Base-by-base conservation (phyloP, 371 early-diverging fungal genomes). In the Parasitella parasitica region DNA sequence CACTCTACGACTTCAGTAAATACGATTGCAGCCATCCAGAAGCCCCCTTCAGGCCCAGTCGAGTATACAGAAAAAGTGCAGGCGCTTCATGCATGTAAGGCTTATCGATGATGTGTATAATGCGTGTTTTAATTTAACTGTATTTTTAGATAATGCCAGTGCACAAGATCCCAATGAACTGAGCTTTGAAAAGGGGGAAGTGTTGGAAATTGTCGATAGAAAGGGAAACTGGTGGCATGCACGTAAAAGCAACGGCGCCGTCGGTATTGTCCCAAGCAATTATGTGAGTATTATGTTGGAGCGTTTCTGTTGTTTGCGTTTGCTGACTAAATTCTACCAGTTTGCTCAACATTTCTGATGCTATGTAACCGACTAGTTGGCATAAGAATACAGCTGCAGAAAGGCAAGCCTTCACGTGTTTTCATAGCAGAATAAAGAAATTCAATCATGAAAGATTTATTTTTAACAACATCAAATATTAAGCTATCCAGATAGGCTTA, bases 211-310 rank as follows among this genome's bases (percentile, higher is more conserved):
- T 59, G 75, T 90, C 12, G 93, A 94, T 68, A 88, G 83, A 73
- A 87, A 88, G 74, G 95, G 95, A 61, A 92, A 93, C 66, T 95
- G 95, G 95, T 95, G 95, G 95, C 90, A 93, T 72, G 95, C 90
- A 48, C 85, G 86, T 59, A 87, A 87, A 62, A 72, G 77, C 38
- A 87, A 92, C 67, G 94, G 94, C 15, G 65, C 78, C 0, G 66
- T 87, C 12, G 96, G 96, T 55, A 94, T 96, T 73, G 93, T 88
- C 8, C 96, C 96, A n/a, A 88, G 89, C 73, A 96, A 96, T 76
- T 96, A 93, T 67, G 63, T 85, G 58, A 63, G 75, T 64, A 4
- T 39, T n/a, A n/a, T n/a, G n/a, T n/a, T n/a, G n/a, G n/a, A n/a
- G n/a, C n/a, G n/a, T n/a, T n/a, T n/a, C n/a, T n/a, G n/a, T n/a